Base-by-base conservation (phyloP, 2,329 filamentous ascomycete genomes). In the Emergomyces orientalis region DNA sequence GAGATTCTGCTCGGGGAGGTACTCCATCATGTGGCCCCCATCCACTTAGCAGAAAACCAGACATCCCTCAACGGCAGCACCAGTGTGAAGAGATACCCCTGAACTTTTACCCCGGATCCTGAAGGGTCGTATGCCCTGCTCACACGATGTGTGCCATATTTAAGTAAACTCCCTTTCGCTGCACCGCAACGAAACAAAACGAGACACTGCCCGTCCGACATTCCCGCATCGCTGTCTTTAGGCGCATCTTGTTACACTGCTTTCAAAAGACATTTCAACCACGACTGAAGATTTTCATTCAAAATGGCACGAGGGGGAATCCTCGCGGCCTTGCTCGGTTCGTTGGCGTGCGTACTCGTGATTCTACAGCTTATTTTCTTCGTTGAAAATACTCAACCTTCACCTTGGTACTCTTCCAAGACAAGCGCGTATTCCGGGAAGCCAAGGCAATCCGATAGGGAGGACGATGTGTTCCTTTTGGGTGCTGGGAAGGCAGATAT, bases 401-500 rank as follows among this genome's bases (percentile, higher is more conserved):
- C 13, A 64, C 67, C n/a, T 63, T 43, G 37, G 61, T 68, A 57
- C 60, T 59, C 64, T 63, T 58, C 62, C 66, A 64, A 63, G 66
- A 61, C 61, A 66, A 59, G 59, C 71, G 70, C 68, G 68, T 66
- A 64, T 61, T 22, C 60, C 14, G 67, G 67, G 57, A 67, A 70
- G 55, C 63, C 70, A 7, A 67, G 61, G 9, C 62, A 65, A 19
- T 64, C 64, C 13, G 61, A 62, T 9, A 54, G 62, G 8, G 69
- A 73, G 60, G 75, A 78, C 63, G 75, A 76, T 59, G 74, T 80
- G 47, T 89, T 88, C 69, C 73, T 89, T 8, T 74, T 90, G 25
- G 87, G 87, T 27, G 85, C 87, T 27, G 87, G 87, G 32, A 89
- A 88, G 73, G 87, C 84, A 13, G 87, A 90, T 72, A 87, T 90